Evolutionary conservation across 2,329 filamentous ascomycete species (phyloP).

Genomic region (Colletotrichum sp.): DNA sequence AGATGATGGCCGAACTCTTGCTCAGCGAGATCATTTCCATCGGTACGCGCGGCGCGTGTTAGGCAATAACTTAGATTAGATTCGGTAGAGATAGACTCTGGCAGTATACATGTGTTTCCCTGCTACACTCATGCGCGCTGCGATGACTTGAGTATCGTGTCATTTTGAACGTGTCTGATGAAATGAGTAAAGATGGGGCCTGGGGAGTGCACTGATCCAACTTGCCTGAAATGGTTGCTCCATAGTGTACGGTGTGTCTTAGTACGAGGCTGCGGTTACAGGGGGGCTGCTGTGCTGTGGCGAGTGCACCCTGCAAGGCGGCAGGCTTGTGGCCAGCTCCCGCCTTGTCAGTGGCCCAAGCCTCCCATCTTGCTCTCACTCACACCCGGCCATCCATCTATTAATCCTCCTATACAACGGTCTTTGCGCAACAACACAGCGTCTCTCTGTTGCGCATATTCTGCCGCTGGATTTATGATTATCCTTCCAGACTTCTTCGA

Average conservation of each 20-base stretch:
- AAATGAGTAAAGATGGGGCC: background rate
- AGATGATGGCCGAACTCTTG: constrained; percentile 37
- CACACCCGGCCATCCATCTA: constrained; percentile 8
- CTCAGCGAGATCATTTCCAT: constrained; percentile 9
- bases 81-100: background rate
- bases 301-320: constrained; percentile 19
- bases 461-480: background rate
- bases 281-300: constrained; percentile 10
- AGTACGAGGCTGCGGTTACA: constrained; percentile 20
- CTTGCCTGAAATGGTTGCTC: background rate
- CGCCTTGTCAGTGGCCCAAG: constrained; percentile 21
- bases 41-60: background rate
- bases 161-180: background rate
- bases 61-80: background rate
- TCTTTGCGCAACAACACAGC: background rate
- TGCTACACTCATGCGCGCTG: background rate
- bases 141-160: background rate
- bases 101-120: background rate
- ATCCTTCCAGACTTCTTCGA: background rate
- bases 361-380: constrained; percentile 19
- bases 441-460: constrained; percentile 1
- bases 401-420: constrained; percentile 6
- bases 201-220: background rate
- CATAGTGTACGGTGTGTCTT: background rate
- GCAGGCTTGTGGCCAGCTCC: constrained; percentile 19